Evolutionary conservation across 495 filamentous ascomycete genomes (phyloP), one percentile per base, ranked within the genome.

Genomic region (Xylaria intraflava): DNA sequence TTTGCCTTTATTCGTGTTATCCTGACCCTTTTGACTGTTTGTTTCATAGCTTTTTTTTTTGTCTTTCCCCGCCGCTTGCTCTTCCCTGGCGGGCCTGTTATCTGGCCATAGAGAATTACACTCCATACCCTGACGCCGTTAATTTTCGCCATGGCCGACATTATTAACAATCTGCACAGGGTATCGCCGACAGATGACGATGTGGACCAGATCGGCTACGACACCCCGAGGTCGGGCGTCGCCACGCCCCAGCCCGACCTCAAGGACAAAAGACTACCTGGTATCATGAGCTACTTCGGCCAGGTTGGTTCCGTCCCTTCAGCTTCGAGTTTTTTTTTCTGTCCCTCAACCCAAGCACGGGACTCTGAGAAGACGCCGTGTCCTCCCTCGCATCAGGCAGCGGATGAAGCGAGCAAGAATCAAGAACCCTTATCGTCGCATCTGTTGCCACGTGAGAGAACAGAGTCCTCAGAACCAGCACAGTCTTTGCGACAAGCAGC

Each of bases 271-370:
- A 86, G 90, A 67, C 75, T 91, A 64, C 91, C 91, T 41, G 87
- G 88, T 63, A 89, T 95, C 69, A 83, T 89, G 78, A 90, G 84
- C 77, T 95, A 89, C 78, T 95, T 93, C 80, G 87, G 86, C 74
- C 91, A 96, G 90, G 91, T 96, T 92, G 81, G 90, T 95, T 78
- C 69, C 73, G 75, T 68, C 67, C 72, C 72, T 74, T 61, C 71
- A 69, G 62, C 66, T 60, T 64, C 58, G 60, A 63, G 62, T 54
- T 64, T 64, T 56, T 57, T 65, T 53, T 72, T 69, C 35, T 36
- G 29, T 49, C 16, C 44, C 59, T 68, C 56, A 50, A 58, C 58
- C 59, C 70, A 66, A 63, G 58, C 70, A 64, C 51, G 59, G 58
- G 68, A 68, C 54, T 60, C 70, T 64, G 53, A 64, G 61, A 58